phyloP scores from a whole-genome alignment of 495 filamentous ascomycete species.

The Paragyromitra xinjiangensis region DNA sequence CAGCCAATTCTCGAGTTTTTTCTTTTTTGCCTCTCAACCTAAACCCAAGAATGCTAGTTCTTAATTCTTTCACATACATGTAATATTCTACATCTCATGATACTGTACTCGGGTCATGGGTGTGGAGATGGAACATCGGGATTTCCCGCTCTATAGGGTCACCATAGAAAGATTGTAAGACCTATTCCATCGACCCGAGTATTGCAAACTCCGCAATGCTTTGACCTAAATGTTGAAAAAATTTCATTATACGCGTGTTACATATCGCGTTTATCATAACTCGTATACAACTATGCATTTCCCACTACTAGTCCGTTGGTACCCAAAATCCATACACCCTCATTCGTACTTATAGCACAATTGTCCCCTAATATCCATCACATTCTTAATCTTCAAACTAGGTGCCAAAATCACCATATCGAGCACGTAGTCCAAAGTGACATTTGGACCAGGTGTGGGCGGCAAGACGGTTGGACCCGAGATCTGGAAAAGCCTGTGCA shows the following conservation, averaged over 20 bases:
- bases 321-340: not conserved
- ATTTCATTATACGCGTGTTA: not conserved
- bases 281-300: not conserved
- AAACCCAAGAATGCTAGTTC: not conserved
- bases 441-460: constrained; percentile 55
- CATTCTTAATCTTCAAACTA: constrained; percentile 25
- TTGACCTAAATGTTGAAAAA: not conserved
- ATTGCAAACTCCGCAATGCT: not conserved
- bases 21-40: not conserved
- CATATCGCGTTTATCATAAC: not conserved
- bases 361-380: constrained; percentile 29
- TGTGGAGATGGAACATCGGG: no score
- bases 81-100: not conserved
- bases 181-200: no score
- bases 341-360: constrained; percentile 44
- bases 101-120: not conserved
- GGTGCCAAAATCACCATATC: constrained; percentile 47
- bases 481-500: constrained; percentile 54
- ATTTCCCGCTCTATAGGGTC: no score
- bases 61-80: not conserved
- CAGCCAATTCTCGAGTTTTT: not conserved
- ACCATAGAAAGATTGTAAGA: no score
- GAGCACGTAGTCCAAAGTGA: constrained; percentile 59
- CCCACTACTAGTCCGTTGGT: no score
- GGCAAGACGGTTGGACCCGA: constrained; percentile 57